These are phyloP conservation scores for Tuber umbilicatum DNA, from an alignment of 495 filamentous ascomycete genomes.

Conservation along the genomic window DNA sequence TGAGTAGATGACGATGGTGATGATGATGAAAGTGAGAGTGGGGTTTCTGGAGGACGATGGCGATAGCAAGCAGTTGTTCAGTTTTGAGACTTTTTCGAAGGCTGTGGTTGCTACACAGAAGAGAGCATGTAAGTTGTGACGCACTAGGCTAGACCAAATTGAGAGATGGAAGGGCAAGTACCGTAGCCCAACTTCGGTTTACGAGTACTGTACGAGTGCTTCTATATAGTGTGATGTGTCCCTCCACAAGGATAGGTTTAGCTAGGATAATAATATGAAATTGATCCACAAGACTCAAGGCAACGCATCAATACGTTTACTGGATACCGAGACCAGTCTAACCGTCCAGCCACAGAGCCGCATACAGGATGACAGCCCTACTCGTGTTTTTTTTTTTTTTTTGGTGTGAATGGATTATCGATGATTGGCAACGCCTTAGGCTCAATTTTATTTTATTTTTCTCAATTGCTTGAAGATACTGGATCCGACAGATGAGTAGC, in stretches of 20 bases:
- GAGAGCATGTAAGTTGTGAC: not conserved
- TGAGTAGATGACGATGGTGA: constrained; percentile 22
- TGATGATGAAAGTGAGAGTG: constrained; percentile 16
- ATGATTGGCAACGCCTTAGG: not conserved
- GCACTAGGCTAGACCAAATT: not conserved
- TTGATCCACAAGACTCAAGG: not conserved
- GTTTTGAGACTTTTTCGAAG: not conserved
- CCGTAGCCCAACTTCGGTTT: too few species aligned
- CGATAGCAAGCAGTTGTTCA: not conserved
- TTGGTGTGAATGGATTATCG: not conserved
- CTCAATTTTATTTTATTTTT: not conserved
- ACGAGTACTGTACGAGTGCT: too few species aligned
- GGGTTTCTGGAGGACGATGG: not conserved
- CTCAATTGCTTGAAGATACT: not conserved
- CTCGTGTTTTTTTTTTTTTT: not conserved
- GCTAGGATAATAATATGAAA: too few species aligned
- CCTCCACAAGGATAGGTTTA: not conserved
- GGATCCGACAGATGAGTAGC: not conserved
- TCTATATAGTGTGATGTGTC: not conserved
- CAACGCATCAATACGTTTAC: not conserved
- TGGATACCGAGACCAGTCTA: not conserved
- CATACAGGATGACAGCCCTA: not conserved
- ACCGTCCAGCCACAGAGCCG: not conserved
- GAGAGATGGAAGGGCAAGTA: not conserved
- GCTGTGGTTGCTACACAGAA: not conserved